Evolutionary conservation across 1,284 basidiomycete genomes (phyloP).

Genomic region (Ustilago shanxiensis): DNA sequence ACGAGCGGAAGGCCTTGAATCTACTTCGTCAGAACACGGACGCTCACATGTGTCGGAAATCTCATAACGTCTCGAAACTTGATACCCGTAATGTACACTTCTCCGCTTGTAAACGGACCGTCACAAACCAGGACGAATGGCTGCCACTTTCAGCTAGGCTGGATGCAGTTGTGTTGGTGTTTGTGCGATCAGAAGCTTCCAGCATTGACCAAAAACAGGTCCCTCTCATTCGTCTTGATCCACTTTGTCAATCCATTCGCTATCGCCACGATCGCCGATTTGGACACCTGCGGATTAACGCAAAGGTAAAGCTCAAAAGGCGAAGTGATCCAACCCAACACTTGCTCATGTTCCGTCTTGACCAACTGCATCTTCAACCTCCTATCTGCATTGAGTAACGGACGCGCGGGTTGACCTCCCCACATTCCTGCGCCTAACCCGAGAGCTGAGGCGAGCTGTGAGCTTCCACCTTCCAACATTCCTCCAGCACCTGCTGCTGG

Average conservation of each 20-base stretch:
- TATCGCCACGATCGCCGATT: constrained; percentile 84
- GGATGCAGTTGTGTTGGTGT: neutral
- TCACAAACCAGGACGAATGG: neutral
- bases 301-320: constrained; percentile 91
- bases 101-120: neutral
- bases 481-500: neutral
- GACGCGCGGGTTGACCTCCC: neutral
- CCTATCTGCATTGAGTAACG: constrained; percentile 21
- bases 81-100: neutral
- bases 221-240: constrained; percentile 86
- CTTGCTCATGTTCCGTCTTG: constrained; percentile 83
- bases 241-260: constrained; percentile 90
- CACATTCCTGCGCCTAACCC: constrained; percentile 70
- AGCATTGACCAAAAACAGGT: constrained; percentile 75
- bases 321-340: constrained; percentile 83
- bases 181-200: constrained; percentile 66
- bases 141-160: neutral
- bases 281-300: constrained; percentile 84
- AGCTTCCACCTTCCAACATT: constrained; percentile 76
- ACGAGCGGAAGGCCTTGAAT: neutral
- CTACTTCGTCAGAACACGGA: neutral
- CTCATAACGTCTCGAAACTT: no score
- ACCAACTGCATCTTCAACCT: constrained; percentile 74
- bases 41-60: no score
- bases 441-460: constrained; percentile 76